Evolutionary conservation across 2,329 filamentous ascomycete genomes (phyloP).

Genomic region (Tolypocladium capitatum): DNA sequence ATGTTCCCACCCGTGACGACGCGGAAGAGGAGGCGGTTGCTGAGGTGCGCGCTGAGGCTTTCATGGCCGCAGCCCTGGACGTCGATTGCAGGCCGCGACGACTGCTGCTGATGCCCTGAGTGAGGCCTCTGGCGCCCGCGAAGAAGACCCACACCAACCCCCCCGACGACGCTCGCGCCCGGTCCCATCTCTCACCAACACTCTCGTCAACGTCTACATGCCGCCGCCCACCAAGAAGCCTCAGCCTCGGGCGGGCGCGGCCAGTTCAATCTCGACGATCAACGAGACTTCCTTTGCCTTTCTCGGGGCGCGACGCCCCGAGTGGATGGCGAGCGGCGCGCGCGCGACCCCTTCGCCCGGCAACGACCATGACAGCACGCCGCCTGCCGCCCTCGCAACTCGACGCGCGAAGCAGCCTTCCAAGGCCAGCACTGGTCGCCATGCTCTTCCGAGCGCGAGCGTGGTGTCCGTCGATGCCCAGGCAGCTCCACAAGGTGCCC

Average conservation of each 20-base stretch:
- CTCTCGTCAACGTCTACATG: constrained; percentile 9
- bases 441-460: not conserved
- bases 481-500: not conserved
- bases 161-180: not conserved
- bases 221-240: constrained; percentile 8
- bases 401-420: not conserved
- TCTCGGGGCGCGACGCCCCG: constrained; percentile 20
- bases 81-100: not conserved
- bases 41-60: not conserved
- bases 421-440: not conserved
- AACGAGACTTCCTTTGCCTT: constrained; percentile 28
- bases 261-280: constrained; percentile 20
- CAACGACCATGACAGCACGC: not conserved
- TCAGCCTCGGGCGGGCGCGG: constrained; percentile 4
- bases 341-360: not conserved
- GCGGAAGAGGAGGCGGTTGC: not conserved
- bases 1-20: not conserved
- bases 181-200: not conserved
- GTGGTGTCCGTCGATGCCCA: not conserved
- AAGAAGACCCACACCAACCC: not conserved
- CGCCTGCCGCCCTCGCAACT: not conserved
- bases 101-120: not conserved
- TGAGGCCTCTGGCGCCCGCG: not conserved
- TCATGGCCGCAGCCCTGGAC: not conserved
- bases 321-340: constrained; percentile 13